Conservation (phyloP, 2,329 filamentous ascomycete genomes). For the Trichoderma sp. region DNA sequence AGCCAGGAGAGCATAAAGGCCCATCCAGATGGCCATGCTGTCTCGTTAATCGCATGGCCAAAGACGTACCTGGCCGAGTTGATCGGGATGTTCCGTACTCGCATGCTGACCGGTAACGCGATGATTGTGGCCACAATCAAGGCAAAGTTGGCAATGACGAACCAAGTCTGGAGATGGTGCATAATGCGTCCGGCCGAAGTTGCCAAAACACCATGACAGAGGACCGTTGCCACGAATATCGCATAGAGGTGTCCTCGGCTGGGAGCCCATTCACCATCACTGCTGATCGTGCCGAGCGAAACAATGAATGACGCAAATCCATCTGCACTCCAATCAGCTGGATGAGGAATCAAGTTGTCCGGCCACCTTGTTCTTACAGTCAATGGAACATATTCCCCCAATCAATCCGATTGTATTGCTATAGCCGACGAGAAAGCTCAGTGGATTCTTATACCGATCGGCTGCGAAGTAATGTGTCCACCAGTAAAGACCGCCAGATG, state of each 20-base stretch:
- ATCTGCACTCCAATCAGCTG: background rate
- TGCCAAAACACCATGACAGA: conserved; percentile 2
- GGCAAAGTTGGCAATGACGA: conserved; percentile 8
- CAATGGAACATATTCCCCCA: conserved; percentile 19
- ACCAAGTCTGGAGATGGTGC: conserved; percentile 18
- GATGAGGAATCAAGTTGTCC: background rate
- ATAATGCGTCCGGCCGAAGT: conserved; percentile 1
- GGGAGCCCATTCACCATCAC: background rate
- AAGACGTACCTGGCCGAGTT: background rate
- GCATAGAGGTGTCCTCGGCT: conserved; percentile 5
- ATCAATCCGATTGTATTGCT: conserved; percentile 14
- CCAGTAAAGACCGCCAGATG: conserved; percentile 16
- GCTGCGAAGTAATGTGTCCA: conserved; percentile 18
- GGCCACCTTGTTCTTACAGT: background rate
- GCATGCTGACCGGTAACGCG: conserved; percentile 5
- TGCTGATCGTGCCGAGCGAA: background rate
- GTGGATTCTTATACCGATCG: conserved; percentile 4
- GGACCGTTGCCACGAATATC: conserved; percentile 11
- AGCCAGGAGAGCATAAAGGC: conserved; percentile 15
- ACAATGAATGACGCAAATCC: conserved; percentile 17
- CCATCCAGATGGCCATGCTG: conserved; percentile 5
- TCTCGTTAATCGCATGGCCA: background rate
- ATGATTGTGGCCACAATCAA: conserved; percentile 8
- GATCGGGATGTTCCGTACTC: background rate
- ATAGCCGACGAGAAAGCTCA: conserved; percentile 15